Evolutionary conservation across 805 yeast species (phyloP).

Genomic region (Candida patagonica): DNA sequence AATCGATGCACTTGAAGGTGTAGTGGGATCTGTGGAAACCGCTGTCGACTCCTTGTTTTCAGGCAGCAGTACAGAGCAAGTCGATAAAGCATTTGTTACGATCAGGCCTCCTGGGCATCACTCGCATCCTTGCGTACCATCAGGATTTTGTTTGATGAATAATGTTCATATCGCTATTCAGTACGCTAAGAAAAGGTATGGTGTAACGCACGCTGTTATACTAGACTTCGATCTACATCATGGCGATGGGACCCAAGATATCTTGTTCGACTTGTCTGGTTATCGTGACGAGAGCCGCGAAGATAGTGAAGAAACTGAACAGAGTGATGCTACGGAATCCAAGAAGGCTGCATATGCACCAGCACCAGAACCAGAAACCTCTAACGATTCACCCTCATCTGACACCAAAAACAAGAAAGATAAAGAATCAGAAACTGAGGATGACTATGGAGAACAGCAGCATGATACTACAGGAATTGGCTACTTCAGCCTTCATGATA

Average conservation of each 20-base stretch:
- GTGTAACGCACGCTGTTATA: constrained; percentile 71
- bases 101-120: constrained; percentile 85
- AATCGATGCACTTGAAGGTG: constrained; percentile 64
- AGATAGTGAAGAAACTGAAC: constrained; percentile 19
- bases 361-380: neutral
- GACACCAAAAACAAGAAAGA: neutral
- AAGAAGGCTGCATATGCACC: constrained; percentile 1
- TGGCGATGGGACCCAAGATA: constrained; percentile 85
- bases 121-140: constrained; percentile 72
- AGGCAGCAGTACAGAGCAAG: constrained; percentile 12
- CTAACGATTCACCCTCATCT: neutral
- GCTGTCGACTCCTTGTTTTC: constrained; percentile 51
- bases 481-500: constrained; percentile 75
- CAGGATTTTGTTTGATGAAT: constrained; percentile 75
- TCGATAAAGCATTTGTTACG: constrained; percentile 48
- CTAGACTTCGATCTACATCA: constrained; percentile 80
- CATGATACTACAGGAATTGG: constrained; percentile 52
- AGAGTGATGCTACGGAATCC: constrained; percentile 2
- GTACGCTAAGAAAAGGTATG: constrained; percentile 55
- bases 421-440: constrained; percentile 1
- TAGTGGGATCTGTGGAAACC: constrained; percentile 63
- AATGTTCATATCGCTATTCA: constrained; percentile 76
- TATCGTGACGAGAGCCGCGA: constrained; percentile 42
- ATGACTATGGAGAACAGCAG: constrained; percentile 8
- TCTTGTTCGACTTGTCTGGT: constrained; percentile 73